Evolutionary conservation across 176 grass and related monocot species (phyloP).

Genomic region (Triticum dicoccoides): DNA sequence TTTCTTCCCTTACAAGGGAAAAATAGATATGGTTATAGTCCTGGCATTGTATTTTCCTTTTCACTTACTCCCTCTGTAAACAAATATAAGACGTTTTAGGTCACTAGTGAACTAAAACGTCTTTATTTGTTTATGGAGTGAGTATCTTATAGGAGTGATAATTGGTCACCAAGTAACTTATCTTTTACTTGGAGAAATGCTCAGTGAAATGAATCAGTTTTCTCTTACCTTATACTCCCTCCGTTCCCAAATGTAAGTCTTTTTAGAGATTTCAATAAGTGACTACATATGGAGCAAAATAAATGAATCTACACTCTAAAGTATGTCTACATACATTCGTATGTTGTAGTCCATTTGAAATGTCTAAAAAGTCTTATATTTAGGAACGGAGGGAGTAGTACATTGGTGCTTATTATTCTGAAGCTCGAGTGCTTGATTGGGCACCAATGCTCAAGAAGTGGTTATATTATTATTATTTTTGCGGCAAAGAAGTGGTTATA

Average conservation of each 20-base stretch:
- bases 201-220: background rate
- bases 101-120: too few species aligned
- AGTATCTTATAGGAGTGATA: background rate
- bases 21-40: background rate
- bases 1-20: background rate
- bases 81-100: too few species aligned
- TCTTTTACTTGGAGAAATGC: background rate
- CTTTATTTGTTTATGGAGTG: too few species aligned
- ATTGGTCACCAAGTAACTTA: background rate
- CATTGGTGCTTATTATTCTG: background rate
- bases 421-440: background rate
- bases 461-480: too few species aligned
- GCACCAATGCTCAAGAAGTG: background rate
- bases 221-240: background rate
- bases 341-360: too few species aligned
- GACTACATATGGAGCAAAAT: too few species aligned
- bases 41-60: background rate
- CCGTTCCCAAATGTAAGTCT: too few species aligned
- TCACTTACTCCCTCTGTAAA: too few species aligned
- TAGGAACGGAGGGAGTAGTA: background rate
- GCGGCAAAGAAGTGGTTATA: background rate
- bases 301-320: too few species aligned
- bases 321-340: too few species aligned
- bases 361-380: too few species aligned
- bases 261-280: too few species aligned